Evolutionary conservation across 768 basidiomycete genomes (phyloP), one percentile per base, ranked within the genome.

Genomic region (Rhodotorula kratochvilovae): DNA sequence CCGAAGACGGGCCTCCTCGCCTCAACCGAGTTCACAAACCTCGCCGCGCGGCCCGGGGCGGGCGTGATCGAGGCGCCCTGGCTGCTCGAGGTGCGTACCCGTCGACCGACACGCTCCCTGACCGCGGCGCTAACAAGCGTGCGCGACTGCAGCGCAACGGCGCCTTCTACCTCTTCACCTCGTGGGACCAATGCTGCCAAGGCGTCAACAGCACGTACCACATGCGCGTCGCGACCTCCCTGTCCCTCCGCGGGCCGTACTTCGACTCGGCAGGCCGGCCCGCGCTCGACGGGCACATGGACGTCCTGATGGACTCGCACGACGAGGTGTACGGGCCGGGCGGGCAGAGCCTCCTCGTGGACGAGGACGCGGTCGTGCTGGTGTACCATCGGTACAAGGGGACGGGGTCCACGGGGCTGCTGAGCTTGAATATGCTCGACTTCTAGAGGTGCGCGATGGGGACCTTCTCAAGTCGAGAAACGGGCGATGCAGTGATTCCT

Each of bases 101-200:
- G 19, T 46, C n/a, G n/a, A n/a, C n/a, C n/a, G n/a, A n/a, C n/a
- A n/a, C n/a, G n/a, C n/a, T n/a, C n/a, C n/a, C n/a, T n/a, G n/a
- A n/a, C n/a, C n/a, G n/a, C n/a, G n/a, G n/a, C n/a, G n/a, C n/a
- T n/a, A n/a, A n/a, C n/a, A n/a, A n/a, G n/a, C n/a, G n/a, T n/a
- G n/a, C n/a, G n/a, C n/a, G n/a, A n/a, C n/a, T n/a, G 17, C 35
- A 56, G 57, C 21, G 35, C 19, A 25, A 58, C 23, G 36, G 39
- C 31, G 57, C 23, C 23, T 58, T 58, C 57, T 59, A 43, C 58
- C 59, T 60, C 17, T 43, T 60, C 39, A 58, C 35, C 57, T 58
- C 55, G 33, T 56, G 57, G 57, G 57, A 58, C 57, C 15, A 25
- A 21, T 58, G 57, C 57, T 58, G 57, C 57, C 11, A 58, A 21